Base-by-base conservation (phyloP, 2,329 filamentous ascomycete species). In the Penicillium crustosum region DNA sequence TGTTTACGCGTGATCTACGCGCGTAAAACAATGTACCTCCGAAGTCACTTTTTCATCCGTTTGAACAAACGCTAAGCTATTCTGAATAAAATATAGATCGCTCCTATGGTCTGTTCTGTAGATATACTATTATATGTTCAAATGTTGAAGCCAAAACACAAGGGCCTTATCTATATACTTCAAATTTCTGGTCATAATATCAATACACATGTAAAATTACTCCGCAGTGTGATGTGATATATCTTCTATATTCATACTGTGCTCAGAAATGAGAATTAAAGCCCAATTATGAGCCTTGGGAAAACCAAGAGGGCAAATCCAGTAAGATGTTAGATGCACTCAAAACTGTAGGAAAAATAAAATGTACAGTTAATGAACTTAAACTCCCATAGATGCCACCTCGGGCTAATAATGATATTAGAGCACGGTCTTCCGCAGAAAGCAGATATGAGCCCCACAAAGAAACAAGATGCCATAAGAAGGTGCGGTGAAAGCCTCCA, bases 251-350 rank as follows among this genome's bases (percentile, higher is more conserved):
- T 33, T 13, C 12, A 33, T 33, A 13, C 12, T 1, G 12, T 15
- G 31, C 15, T 31, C 29, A 33, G 5, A 33, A 33, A 33, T 33
- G 0, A 33, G 31, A 15, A 33, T 12, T 9, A 13, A 33, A 33
- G 31, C 5, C 15, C 31, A 33, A 33, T 15, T 33, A n/a, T n/a
- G 12, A 33, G 31, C 12, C 12, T 2, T 33, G 5, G 31, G 5
- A 33, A 33, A 33, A 13, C 12, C 5, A 33, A 33, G 13, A 33
- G 31, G 12, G 3, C 12, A 33, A 33, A 15, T 13, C 10, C 29
- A 35, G 12, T 3, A 44, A 21, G 3, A 41, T 29, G 19, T 35
- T 36, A 17, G 25, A 64, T 60, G 60, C 59, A 65, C 62, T 58
- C 52, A 25, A 19, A 51, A 55, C 35, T 45, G 43, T 57, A 21